These are phyloP conservation scores for Zygoascus biomembranicola DNA, from an alignment of 805 yeast species.

Conservation along the genomic window DNA sequence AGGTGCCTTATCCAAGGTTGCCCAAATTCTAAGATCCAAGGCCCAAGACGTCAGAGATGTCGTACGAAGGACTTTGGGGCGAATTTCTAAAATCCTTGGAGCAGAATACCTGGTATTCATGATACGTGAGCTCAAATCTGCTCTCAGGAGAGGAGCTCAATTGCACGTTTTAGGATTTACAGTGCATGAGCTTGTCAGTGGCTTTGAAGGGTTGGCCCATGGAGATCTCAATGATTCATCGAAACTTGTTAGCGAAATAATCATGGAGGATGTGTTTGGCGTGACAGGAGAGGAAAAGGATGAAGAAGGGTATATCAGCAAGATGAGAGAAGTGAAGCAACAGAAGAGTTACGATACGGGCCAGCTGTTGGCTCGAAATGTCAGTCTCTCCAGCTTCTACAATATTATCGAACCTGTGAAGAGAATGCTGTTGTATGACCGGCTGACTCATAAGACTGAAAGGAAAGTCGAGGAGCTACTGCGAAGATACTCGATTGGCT, in stretches of 20 bases:
- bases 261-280: slow-evolving; percentile 93
- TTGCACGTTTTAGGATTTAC: slow-evolving; percentile 88
- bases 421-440: slow-evolving; percentile 48
- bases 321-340: slow-evolving; percentile 83
- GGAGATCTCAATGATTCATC: slow-evolving; percentile 70
- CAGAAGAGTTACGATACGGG: slow-evolving; percentile 85
- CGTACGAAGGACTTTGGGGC: slow-evolving; percentile 65
- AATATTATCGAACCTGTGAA: slow-evolving; percentile 62
- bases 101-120: slow-evolving; percentile 65
- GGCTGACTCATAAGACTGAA: slow-evolving; percentile 59
- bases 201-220: slow-evolving; percentile 41
- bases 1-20: slow-evolving; percentile 73
- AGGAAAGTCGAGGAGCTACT: slow-evolving; percentile 71
- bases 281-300: slow-evolving; percentile 90
- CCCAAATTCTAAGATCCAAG: slow-evolving; percentile 79
- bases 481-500: slow-evolving; percentile 69
- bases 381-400: slow-evolving; percentile 49
- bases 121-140: slow-evolving; percentile 66
- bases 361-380: slow-evolving; percentile 61
- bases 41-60: slow-evolving; percentile 85
- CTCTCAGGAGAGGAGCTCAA: slow-evolving; percentile 84
- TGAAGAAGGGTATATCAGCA: slow-evolving; percentile 79
- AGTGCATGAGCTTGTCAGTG: slow-evolving; percentile 61
- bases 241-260: slow-evolving; percentile 50
- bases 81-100: slow-evolving; percentile 59